Evolutionary conservation across 257 asterid genomes (phyloP), one percentile per base, ranked within the genome.

Genomic region (Gentiana straminea): DNA sequence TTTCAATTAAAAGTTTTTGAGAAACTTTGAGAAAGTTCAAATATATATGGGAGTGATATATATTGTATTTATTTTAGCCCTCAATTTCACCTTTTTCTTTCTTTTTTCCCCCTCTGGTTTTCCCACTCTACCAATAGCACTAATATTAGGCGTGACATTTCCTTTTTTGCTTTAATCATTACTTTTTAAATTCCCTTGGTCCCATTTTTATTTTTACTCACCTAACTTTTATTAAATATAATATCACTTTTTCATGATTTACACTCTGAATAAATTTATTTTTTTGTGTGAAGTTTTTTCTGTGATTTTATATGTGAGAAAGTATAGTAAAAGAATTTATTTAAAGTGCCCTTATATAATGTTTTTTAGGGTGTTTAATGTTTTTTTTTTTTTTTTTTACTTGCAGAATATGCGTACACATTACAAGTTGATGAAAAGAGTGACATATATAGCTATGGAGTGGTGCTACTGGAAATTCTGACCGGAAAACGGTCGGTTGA

Each of bases 351-450:
- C 24, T 24, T 24, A 24, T 24, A 24, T 24, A 24, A 0, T 24
- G 24, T 24, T 24, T 24, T 24, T 24, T 24, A 24, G 24, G 24
- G 24, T 24, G 24, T 24, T 24, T 24, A 24, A 24, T 24, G 24
- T 24, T 24, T 24, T 24, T 24, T 24, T 24, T 41, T n/a, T n/a
- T n/a, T 3, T 12, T 34, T 48, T 46, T 11, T 34, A 44, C 32
- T 13, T 69, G 56, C 78, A 91, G 98, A 91, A 60, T 91, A 91
- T 60, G 98, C 96, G 0, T 87, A 87, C 74, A 84, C 98, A 0
- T 68, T 87, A 43, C 97, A 87, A 68, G 98, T 91, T 0, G 98
- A 91, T 7, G 98, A 84, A 76, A 91, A 87, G 78, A 91, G 98
- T 58, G 98, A 91, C 10, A 87, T 91, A 7, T 91, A 91, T 68